Percentiles rank a stretch among this genome's conserved stretches.
Conservation (phyloP, 768 basidiomycete genomes). For the Lactarius hatsudake region DNA sequence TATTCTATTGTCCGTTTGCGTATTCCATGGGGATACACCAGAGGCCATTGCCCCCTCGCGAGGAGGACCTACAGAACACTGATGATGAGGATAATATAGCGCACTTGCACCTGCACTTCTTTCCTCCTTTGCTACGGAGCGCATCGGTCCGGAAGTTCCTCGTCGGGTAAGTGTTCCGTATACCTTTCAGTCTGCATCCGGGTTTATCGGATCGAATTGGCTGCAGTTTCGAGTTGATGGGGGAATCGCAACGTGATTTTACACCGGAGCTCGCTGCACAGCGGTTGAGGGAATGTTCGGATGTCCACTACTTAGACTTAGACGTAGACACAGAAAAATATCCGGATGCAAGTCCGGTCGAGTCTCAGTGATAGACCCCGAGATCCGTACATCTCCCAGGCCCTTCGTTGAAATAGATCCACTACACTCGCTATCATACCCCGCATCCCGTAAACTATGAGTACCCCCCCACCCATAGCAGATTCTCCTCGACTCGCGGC, state of each 20-base stretch:
- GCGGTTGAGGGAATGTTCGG: conserved; percentile 51
- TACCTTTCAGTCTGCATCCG: neutral
- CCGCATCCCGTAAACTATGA: conserved; percentile 11
- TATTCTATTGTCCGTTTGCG: conserved; percentile 84
- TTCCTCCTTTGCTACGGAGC: conserved; percentile 79
- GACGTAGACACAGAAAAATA: conserved; percentile 17
- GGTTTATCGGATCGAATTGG: neutral
- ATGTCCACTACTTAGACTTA: conserved; percentile 63
- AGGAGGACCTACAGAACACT: conserved; percentile 33
- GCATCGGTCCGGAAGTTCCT: conserved; percentile 85
- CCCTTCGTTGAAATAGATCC: neutral
- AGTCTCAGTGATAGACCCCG: neutral
- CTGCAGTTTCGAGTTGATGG: conserved; percentile 82
- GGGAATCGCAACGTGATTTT: conserved; percentile 85
- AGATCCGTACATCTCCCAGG: neutral
- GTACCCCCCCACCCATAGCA: neutral
- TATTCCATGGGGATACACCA: conserved; percentile 97
- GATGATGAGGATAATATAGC: conserved; percentile 53
- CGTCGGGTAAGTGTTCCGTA: conserved; percentile 62
- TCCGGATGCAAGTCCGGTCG: neutral
- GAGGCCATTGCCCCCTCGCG: conserved; percentile 53
- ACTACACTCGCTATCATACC: neutral
- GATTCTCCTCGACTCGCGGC: neutral
- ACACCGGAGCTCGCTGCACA: conserved; percentile 85
- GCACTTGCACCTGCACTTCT: conserved; percentile 85